A percentile compares a stretch with the other conserved stretches of the same genome.
Evolutionary conservation across 1,284 basidiomycete genomes (phyloP).

Genomic region (Grifola frondosa): DNA sequence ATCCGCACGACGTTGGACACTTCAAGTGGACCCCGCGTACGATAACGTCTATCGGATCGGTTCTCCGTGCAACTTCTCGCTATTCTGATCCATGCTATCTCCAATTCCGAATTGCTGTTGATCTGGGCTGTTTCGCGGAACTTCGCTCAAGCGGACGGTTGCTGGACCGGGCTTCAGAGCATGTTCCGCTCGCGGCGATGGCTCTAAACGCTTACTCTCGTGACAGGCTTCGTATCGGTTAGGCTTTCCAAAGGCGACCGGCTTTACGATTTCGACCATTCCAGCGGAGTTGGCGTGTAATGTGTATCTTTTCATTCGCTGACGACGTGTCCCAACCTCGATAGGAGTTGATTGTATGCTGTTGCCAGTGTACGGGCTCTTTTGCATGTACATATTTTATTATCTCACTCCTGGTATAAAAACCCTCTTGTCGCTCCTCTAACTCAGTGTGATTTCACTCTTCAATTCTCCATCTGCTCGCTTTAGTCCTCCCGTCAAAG

Average conservation of each 20-base stretch:
- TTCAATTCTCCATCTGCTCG: background rate
- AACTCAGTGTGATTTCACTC: background rate
- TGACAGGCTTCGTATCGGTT: background rate
- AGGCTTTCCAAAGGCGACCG: constrained; percentile 1
- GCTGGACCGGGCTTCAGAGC: background rate
- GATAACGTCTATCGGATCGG: constrained; percentile 8
- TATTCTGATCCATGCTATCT: background rate
- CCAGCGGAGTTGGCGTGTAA: constrained; percentile 6
- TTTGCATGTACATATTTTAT: constrained; percentile 18
- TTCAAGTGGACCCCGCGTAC: background rate
- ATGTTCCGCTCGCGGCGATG: background rate
- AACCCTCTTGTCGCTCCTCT: constrained; percentile 2
- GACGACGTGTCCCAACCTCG: background rate
- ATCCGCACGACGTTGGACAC: background rate
- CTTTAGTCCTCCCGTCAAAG: constrained; percentile 14
- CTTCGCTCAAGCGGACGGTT: background rate
- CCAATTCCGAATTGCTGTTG: constrained; percentile 8
- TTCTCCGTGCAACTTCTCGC: background rate
- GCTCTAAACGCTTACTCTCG: background rate
- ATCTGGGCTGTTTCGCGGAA: background rate
- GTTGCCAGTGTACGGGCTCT: constrained; percentile 20
- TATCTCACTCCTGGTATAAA: constrained; percentile 19
- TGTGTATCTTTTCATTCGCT: constrained; percentile 6
- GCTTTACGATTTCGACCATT: background rate
- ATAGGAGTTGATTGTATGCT: background rate